These are phyloP conservation scores for Tetracladium setigerum DNA, from an alignment of 495 filamentous ascomycete species.

Conservation along the genomic window DNA sequence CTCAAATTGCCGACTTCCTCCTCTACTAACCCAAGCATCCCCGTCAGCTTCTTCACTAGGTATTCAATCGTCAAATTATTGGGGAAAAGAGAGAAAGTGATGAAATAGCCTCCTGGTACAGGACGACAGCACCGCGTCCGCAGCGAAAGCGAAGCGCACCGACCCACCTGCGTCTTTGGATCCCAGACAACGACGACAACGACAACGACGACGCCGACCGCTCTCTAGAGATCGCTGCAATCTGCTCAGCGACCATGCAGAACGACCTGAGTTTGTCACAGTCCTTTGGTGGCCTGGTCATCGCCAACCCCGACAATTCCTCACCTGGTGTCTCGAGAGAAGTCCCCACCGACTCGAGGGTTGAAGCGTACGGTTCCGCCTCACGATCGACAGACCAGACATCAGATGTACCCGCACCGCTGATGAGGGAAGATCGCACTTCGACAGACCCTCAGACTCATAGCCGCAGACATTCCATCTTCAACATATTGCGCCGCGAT, in stretches of 20 bases:
- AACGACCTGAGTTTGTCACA: constrained; percentile 89
- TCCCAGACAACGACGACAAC: no score
- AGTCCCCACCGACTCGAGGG: constrained; percentile 23
- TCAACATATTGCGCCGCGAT: constrained; percentile 22
- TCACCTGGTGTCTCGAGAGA: constrained; percentile 47
- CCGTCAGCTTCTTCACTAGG: no score
- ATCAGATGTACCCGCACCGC: constrained; percentile 1
- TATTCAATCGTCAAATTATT: no score
- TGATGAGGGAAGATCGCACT: constrained; percentile 48
- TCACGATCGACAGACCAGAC: constrained; percentile 16
- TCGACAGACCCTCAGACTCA: constrained; percentile 60
- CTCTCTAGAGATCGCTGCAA: no score
- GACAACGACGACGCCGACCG: no score
- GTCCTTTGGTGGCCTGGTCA: constrained; percentile 87
- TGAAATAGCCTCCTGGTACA: no score
- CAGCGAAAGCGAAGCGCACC: no score
- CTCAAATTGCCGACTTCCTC: no score
- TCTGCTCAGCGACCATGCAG: constrained; percentile 51
- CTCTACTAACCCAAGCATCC: no score
- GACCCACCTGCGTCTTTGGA: no score
- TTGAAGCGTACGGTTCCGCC: constrained; percentile 21
- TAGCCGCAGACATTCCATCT: constrained; percentile 22
- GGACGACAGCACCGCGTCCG: no score
- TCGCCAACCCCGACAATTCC: constrained; percentile 91
- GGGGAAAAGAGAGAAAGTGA: no score